A percentile compares a stretch with the other conserved stretches of the same genome.
Evolutionary conservation across 257 asterid species (phyloP).

Genomic region (Nicotiana noctiflora): DNA sequence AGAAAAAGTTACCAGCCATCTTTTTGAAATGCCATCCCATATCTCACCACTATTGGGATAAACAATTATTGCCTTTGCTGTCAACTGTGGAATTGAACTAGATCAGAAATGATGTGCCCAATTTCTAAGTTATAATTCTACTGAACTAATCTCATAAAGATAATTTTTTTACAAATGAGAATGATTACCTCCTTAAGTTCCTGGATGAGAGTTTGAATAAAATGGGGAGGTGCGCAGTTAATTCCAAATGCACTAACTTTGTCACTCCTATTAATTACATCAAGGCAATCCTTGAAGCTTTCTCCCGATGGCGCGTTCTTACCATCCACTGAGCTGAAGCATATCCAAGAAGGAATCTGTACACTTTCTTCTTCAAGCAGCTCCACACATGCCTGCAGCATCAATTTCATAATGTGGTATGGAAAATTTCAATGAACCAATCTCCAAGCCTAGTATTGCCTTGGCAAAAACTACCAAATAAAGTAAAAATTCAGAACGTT

Average conservation of each 20-base stretch:
- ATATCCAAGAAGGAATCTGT: slow-evolving; percentile 74
- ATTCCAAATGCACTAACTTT: slow-evolving; percentile 61
- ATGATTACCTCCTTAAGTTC: slow-evolving; percentile 52
- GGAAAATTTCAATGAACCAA: not conserved
- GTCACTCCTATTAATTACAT: slow-evolving; percentile 42
- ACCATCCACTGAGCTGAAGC: slow-evolving; percentile 77
- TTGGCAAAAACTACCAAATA: not conserved
- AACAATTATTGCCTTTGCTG: slow-evolving; percentile 56
- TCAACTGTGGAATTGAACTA: slow-evolving; percentile 34
- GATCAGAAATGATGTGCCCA: not conserved
- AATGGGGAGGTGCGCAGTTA: slow-evolving; percentile 84
- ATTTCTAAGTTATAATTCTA: not conserved
- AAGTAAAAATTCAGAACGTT: not conserved
- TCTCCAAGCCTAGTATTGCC: not conserved
- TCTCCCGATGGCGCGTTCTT: slow-evolving; percentile 78
- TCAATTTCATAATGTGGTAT: not conserved
- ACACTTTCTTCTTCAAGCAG: slow-evolving; percentile 66
- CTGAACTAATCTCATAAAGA: not conserved
- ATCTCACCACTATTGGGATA: slow-evolving; percentile 70
- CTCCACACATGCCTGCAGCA: slow-evolving; percentile 59
- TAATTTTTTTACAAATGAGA: not conserved
- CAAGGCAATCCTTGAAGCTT: slow-evolving; percentile 56
- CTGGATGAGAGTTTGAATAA: slow-evolving; percentile 52
- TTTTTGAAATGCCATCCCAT: slow-evolving; percentile 76
- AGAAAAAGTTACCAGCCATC: slow-evolving; percentile 48